phyloP scores from a whole-genome alignment of 805 yeast species.

The Saccharomycopsis malanga region DNA sequence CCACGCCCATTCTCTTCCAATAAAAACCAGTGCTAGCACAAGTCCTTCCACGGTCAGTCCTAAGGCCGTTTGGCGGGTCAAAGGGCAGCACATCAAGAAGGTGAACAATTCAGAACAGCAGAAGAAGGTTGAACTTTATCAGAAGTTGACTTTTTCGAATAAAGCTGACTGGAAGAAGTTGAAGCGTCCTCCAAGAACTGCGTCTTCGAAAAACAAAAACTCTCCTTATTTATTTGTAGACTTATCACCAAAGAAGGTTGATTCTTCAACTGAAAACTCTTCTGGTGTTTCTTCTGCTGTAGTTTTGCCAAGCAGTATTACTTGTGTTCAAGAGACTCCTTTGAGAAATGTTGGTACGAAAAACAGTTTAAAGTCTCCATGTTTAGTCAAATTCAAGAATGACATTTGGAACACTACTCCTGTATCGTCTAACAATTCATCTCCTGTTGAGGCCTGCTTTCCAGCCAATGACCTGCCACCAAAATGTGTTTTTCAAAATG shows the following conservation, averaged over 20 bases:
- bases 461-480: constrained; percentile 8
- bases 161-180: constrained; percentile 14
- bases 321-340: no score
- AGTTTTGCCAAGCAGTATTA: neutral
- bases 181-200: constrained; percentile 26
- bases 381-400: neutral
- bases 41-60: constrained; percentile 4
- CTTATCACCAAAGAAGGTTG: constrained; percentile 19
- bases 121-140: constrained; percentile 14
- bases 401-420: neutral
- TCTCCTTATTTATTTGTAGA: constrained; percentile 31
- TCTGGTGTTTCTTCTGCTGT: neutral
- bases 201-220: constrained; percentile 28
- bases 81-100: neutral
- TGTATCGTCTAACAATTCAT: neutral
- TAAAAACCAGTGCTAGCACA: no score
- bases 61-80: constrained; percentile 11
- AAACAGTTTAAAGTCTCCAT: neutral
- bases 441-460: neutral
- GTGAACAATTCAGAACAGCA: neutral
- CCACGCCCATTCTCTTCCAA: no score
- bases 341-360: neutral
- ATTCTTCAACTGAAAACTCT: neutral
- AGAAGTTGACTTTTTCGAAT: constrained; percentile 16
- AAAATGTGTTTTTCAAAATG: constrained; percentile 18